Evolutionary conservation across 2,329 filamentous ascomycete species (phyloP).

Genomic region (Cordyceps pruinosa): DNA sequence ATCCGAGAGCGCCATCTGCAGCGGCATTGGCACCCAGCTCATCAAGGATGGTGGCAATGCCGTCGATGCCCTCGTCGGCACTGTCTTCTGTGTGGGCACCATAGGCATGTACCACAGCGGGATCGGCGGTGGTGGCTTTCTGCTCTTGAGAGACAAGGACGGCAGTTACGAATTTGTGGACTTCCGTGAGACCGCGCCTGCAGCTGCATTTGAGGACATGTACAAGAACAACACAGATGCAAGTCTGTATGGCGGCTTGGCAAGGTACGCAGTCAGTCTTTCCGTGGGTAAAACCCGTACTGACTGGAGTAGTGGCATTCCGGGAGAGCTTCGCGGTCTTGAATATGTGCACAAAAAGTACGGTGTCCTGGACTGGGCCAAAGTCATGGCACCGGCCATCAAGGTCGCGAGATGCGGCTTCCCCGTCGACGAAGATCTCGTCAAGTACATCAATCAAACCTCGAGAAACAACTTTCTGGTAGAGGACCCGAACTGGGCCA

Average conservation of each 20-base stretch:
- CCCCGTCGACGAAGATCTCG: constrained; percentile 61
- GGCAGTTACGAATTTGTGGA: constrained; percentile 74
- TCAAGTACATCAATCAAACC: constrained; percentile 57
- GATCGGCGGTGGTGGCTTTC: constrained; percentile 73
- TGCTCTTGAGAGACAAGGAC: constrained; percentile 59
- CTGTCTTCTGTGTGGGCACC: constrained; percentile 57
- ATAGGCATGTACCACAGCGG: constrained; percentile 62
- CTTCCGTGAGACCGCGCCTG: constrained; percentile 78
- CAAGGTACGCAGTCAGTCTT: constrained; percentile 47
- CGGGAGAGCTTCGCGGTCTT: constrained; percentile 65
- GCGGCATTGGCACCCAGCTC: constrained; percentile 49
- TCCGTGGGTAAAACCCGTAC: not conserved
- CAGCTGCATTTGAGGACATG: constrained; percentile 74
- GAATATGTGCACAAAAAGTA: constrained; percentile 66
- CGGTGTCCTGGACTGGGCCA: constrained; percentile 56
- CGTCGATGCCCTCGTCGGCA: constrained; percentile 58
- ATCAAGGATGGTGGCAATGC: constrained; percentile 57
- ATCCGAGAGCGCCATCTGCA: constrained; percentile 53
- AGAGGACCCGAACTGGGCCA: constrained; percentile 66
- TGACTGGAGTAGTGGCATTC: constrained; percentile 44
- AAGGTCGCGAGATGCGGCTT: constrained; percentile 68
- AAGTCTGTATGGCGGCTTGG: constrained; percentile 63
- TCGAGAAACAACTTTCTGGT: constrained; percentile 55
- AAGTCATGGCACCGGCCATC: constrained; percentile 63
- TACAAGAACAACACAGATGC: constrained; percentile 60